Evolutionary conservation across 352 stramenopile species (phyloP).

Genomic region (Globisporangium iwayamae): DNA sequence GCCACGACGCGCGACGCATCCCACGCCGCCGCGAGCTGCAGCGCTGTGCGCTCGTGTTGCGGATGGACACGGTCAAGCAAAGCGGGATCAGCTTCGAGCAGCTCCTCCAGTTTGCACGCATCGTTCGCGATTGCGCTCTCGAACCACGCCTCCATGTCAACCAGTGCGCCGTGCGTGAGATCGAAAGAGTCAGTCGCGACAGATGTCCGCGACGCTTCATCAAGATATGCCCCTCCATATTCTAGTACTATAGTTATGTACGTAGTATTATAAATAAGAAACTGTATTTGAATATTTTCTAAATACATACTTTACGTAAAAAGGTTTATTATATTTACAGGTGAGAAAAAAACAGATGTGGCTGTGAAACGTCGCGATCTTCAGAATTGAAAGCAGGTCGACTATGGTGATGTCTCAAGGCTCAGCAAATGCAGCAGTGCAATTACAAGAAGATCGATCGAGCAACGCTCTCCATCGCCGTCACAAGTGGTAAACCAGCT

Average conservation of each 20-base stretch:
- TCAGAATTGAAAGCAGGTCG: not conserved
- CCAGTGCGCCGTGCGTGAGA: not conserved
- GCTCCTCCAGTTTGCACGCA: not conserved
- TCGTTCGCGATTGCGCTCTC: not conserved
- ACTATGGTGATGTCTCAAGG: not conserved
- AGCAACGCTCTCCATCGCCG: not conserved
- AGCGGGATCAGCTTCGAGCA: not conserved
- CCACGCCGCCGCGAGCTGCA: conserved; percentile 20
- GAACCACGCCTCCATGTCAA: conserved; percentile 2
- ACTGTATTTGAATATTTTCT: no score
- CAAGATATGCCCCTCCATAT: not conserved
- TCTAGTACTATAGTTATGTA: not conserved
- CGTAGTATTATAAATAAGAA: not conserved
- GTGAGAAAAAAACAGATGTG: no score
- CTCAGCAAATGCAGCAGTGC: not conserved
- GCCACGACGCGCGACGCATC: conserved; percentile 4
- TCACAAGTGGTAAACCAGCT: not conserved
- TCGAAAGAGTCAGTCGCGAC: not conserved
- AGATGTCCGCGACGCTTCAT: not conserved
- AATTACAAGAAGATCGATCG: not conserved
- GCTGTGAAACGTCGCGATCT: not conserved
- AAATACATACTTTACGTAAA: no score
- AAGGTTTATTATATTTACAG: not conserved
- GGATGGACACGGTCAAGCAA: conserved; percentile 8
- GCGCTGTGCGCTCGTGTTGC: conserved; percentile 12